Evolutionary conservation across 2,329 filamentous ascomycete genomes (phyloP).

Genomic region (Xylariales sp.): DNA sequence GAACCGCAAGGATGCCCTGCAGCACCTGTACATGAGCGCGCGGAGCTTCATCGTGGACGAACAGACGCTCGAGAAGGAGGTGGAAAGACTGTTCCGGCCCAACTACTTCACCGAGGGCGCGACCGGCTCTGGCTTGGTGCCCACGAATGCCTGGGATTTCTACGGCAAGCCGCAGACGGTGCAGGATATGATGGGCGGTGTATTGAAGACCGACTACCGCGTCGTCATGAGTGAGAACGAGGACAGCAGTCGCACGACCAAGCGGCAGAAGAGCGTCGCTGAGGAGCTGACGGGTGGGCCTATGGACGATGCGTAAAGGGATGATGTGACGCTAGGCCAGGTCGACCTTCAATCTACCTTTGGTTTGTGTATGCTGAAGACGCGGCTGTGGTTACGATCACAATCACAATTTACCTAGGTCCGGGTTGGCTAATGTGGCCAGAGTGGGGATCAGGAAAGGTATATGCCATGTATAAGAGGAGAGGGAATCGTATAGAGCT

Average conservation of each 20-base stretch:
- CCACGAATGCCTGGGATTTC: constrained; percentile 49
- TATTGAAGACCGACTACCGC: constrained; percentile 21
- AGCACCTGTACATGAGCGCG: constrained; percentile 87
- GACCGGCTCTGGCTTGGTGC: constrained; percentile 21
- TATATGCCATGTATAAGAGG: too few species aligned
- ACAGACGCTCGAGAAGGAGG: constrained; percentile 65
- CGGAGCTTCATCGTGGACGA: constrained; percentile 82
- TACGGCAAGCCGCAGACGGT: constrained; percentile 42
- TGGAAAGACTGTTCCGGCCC: constrained; percentile 72
- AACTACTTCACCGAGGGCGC: constrained; percentile 45
- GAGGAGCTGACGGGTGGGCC: constrained; percentile 58
- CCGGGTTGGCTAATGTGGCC: too few species aligned
- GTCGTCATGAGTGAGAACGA: constrained; percentile 27
- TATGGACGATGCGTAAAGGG: constrained; percentile 34
- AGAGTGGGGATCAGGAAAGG: too few species aligned
- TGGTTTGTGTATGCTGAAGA: too few species aligned
- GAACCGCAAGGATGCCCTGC: constrained; percentile 64
- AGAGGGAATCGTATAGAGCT: too few species aligned
- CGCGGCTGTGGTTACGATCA: too few species aligned
- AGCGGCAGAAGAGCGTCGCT: constrained; percentile 50
- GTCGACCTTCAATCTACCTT: too few species aligned
- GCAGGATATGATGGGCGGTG: constrained; percentile 37
- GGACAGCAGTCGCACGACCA: constrained; percentile 40
- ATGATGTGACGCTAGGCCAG: too few species aligned
- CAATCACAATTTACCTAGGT: too few species aligned